Evolutionary conservation across 768 basidiomycete species (phyloP).

Genomic region (Tylopilus intermedius): DNA sequence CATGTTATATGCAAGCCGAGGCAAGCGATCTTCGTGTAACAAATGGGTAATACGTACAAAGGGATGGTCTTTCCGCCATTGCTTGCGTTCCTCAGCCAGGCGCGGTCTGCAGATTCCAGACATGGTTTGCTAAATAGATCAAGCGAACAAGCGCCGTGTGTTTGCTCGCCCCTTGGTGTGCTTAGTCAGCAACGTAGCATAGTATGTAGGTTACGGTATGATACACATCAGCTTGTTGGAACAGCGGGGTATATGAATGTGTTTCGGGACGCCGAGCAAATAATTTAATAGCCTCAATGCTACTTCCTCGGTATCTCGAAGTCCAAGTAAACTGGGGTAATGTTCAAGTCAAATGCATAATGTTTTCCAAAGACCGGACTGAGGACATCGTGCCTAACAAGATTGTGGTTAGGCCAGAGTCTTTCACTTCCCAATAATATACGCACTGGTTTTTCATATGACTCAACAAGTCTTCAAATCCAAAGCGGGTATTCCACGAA

Average conservation of each 20-base stretch:
- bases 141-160: not conserved
- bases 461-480: constrained; percentile 10
- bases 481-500: constrained; percentile 24
- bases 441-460: constrained; percentile 22
- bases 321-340: constrained; percentile 17
- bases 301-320: constrained; percentile 4
- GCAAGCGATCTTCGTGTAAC: constrained; percentile 1
- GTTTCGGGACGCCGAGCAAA: not conserved
- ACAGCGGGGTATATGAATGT: not conserved
- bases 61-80: constrained; percentile 98
- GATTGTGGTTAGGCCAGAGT: not conserved
- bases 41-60: constrained; percentile 59
- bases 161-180: not conserved
- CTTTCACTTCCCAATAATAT: not conserved
- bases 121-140: constrained; percentile 34
- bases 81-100: constrained; percentile 94
- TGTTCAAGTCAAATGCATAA: constrained; percentile 18
- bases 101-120: constrained; percentile 91
- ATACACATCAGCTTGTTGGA: not conserved
- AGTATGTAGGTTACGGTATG: not conserved
- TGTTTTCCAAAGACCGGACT: constrained; percentile 15
- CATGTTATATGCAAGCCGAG: not conserved
- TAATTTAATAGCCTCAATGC: not conserved
- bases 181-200: constrained; percentile 18
- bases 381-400: constrained; percentile 16